These are phyloP conservation scores for Microdochium paspali DNA, from an alignment of 2,329 filamentous ascomycete species.

Conservation along the genomic window DNA sequence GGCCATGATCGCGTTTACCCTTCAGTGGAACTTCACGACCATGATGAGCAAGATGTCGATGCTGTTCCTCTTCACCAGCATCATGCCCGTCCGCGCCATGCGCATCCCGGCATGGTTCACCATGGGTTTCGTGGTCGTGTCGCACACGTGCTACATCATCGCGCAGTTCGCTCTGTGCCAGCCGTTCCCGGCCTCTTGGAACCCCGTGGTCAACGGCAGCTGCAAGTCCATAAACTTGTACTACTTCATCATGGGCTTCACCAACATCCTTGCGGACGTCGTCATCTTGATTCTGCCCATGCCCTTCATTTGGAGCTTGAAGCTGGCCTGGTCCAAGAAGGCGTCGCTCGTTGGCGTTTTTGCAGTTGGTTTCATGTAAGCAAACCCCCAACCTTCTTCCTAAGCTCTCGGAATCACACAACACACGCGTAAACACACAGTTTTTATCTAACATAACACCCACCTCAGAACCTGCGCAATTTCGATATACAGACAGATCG, in stretches of 20 bases:
- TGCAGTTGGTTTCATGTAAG: conserved; percentile 4
- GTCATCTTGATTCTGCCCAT: conserved; percentile 1
- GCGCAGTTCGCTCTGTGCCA: conserved; percentile 2
- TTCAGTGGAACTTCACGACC: conserved; percentile 3
- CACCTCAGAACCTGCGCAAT: conserved; percentile 4
- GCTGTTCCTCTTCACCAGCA: conserved; percentile 3
- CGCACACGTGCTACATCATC: conserved; percentile 2
- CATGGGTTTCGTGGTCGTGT: conserved; percentile 1
- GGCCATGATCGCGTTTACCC: conserved; percentile 3
- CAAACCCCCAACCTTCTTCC: neutral
- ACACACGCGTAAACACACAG: no score
- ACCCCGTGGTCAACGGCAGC: neutral
- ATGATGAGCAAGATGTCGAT: conserved; percentile 4
- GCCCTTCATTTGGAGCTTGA: neutral
- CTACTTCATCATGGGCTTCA: neutral
- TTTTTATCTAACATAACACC: neutral
- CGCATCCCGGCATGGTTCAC: neutral
- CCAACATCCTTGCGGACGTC: neutral
- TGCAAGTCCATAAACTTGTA: neutral
- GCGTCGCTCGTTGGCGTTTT: conserved; percentile 3
- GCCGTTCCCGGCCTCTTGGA: neutral
- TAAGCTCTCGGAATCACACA: no score
- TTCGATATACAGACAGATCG: conserved; percentile 4
- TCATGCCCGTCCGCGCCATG: conserved; percentile 4
- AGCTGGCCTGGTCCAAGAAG: conserved; percentile 3